Conservation (phyloP, 1,139 yeast genomes). For the Casaregolazyma lundiana region DNA sequence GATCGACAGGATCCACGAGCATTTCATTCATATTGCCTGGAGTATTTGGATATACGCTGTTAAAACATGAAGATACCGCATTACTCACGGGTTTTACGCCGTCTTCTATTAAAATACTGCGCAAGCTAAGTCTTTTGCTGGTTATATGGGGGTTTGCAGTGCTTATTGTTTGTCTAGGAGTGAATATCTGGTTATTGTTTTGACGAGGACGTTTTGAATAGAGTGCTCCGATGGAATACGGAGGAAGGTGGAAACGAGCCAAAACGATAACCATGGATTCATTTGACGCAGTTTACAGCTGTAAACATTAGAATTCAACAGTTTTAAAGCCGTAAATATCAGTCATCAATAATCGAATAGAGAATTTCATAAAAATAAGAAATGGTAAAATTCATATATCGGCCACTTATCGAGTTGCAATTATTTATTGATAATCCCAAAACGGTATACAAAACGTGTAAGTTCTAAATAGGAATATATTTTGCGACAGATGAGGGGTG, state of each 20-base stretch:
- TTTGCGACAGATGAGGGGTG: background rate
- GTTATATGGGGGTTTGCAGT: constrained; percentile 73
- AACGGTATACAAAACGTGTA: no score
- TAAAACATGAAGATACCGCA: constrained; percentile 17
- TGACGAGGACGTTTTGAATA: background rate
- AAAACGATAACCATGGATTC: no score
- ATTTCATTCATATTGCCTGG: constrained; percentile 93
- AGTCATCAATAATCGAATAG: no score
- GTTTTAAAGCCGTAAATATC: no score
- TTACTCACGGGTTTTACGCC: constrained; percentile 13
- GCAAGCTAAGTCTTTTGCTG: constrained; percentile 56
- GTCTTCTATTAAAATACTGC: constrained; percentile 36
- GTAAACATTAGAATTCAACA: no score
- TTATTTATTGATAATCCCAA: no score
- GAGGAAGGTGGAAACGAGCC: background rate
- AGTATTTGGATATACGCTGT: constrained; percentile 70
- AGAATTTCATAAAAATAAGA: no score
- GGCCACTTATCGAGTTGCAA: no score
- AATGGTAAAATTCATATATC: no score
- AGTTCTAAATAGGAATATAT: background rate
- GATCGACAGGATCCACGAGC: constrained; percentile 92
- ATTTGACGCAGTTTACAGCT: no score
- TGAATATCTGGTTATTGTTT: constrained; percentile 45
- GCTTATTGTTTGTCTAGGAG: constrained; percentile 72
- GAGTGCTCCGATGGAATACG: background rate